A percentile compares a stretch with the other conserved stretches of the same genome.
Evolutionary conservation across 768 basidiomycete species (phyloP).

Genomic region (Tulasnella calospora): DNA sequence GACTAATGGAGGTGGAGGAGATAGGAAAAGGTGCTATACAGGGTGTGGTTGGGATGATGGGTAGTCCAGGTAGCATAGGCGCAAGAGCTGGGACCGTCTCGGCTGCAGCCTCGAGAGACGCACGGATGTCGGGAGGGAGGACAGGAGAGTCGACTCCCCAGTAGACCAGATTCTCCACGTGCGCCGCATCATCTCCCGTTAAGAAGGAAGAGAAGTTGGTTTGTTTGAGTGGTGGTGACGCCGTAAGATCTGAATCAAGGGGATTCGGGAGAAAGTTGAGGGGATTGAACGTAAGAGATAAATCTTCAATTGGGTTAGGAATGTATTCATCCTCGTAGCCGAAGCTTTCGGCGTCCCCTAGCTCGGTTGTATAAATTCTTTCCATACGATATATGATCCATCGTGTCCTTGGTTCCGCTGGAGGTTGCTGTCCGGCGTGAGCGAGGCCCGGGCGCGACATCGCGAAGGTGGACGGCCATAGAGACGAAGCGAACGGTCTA

Average conservation of each 20-base stretch:
- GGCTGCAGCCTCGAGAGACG: not conserved
- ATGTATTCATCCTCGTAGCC: not conserved
- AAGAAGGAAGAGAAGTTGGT: not conserved
- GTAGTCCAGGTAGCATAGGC: not conserved
- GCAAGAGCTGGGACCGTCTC: not conserved
- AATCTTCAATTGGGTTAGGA: not conserved
- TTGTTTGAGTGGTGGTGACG: not conserved
- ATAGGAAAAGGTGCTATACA: not conserved
- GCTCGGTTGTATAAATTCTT: not conserved
- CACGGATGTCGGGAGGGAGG: not conserved
- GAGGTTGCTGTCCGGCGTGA: not conserved
- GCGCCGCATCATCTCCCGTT: not conserved
- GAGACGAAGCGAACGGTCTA: not conserved
- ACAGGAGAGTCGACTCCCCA: not conserved
- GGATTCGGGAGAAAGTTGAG: not conserved
- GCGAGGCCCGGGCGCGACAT: not conserved
- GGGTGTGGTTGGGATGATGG: not conserved
- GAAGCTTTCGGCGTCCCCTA: not conserved
- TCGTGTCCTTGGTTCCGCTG: not conserved
- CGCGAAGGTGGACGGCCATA: not conserved
- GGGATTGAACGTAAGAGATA: not conserved
- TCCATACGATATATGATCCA: not conserved
- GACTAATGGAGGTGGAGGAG: not conserved
- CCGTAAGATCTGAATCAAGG: not conserved
- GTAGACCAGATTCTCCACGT: not conserved